Base-by-base conservation (phyloP, 2,329 filamentous ascomycete genomes). In the Phoma sp. region DNA sequence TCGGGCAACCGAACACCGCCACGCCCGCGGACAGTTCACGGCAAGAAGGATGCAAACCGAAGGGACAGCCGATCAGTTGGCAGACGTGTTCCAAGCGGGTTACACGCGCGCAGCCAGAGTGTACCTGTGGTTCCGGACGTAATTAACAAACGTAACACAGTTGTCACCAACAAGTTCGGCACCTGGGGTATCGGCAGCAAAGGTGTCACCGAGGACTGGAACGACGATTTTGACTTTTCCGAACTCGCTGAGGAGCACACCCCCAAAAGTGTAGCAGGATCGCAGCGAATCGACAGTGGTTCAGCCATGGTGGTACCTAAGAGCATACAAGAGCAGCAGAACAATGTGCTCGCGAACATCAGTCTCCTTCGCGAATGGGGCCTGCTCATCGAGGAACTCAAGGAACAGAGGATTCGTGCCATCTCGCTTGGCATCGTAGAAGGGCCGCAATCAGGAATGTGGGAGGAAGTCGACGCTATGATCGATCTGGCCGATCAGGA, bases 381-480 rank as follows among this genome's bases (percentile, higher is more conserved):
- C 5, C 77, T 93, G 29, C 77, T 93, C 10, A 91, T 96, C 40
- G 91, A 93, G 71, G 90, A 93, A 64, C 78, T 96, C 54, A 95
- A 93, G 77, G 86, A 89, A 53, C 78, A 95, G 11, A 88, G 88
- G 56, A 82, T 87, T 10, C 85, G 89, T 35, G 90, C 87, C 5
- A 83, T 85, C 14, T 83, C 87, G 39, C 83, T 91, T 68, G 82
- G 86, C 36, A 82, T 93, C 67, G 74, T 85, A 13, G 77, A 83
- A 55, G 88, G 89, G 6, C 70, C 81, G 5, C 82, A 86, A 22
- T 80, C 81, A 10, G 77, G 78, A 10, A 79, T 90, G 41, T 96
- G 90, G 89, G 85, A 86, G 64, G 90, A 95, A 70, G 90, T 91
- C 1, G 89, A 95, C 71, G 90, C 89, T 11, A 93, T 96, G 75